Evolutionary conservation across 1,284 basidiomycete species (phyloP).

Genomic region (Ustilago cynodontis): DNA sequence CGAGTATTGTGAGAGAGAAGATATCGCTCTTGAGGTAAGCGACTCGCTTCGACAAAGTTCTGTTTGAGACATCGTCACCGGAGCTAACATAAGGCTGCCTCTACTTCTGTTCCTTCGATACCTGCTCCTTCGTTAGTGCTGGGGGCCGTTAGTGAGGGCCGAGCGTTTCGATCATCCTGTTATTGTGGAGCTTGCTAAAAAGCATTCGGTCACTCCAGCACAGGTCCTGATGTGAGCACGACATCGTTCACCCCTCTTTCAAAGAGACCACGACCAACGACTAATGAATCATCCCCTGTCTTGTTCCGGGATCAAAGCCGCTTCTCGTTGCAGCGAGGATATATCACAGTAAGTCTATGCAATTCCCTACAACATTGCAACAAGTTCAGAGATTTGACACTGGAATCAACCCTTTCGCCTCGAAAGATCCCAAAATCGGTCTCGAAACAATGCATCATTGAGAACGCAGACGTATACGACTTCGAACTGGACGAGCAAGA

Average conservation of each 20-base stretch:
- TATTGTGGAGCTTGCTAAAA: slow-evolving; percentile 22
- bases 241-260: background rate
- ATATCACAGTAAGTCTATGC: slow-evolving; percentile 25
- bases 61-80: no score
- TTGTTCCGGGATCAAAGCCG: slow-evolving; percentile 10
- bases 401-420: background rate
- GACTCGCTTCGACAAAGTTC: no score
- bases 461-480: slow-evolving; percentile 77
- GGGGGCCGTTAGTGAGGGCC: slow-evolving; percentile 30
- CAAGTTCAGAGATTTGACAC: background rate
- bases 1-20: slow-evolving; percentile 21
- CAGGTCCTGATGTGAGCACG: slow-evolving; percentile 29
- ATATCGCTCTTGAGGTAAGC: slow-evolving; percentile 28
- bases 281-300: background rate
- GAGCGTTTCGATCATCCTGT: slow-evolving; percentile 34
- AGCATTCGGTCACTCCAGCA: slow-evolving; percentile 27
- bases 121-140: slow-evolving; percentile 18
- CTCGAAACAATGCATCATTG: slow-evolving; percentile 77
- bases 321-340: slow-evolving; percentile 38
- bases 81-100: no score
- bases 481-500: slow-evolving; percentile 78
- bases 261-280: background rate
- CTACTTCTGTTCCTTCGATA: background rate
- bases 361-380: background rate
- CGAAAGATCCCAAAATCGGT: slow-evolving; percentile 76